Conservation (phyloP, 2,329 filamentous ascomycete species). For the Verruconis gallopava region DNA sequence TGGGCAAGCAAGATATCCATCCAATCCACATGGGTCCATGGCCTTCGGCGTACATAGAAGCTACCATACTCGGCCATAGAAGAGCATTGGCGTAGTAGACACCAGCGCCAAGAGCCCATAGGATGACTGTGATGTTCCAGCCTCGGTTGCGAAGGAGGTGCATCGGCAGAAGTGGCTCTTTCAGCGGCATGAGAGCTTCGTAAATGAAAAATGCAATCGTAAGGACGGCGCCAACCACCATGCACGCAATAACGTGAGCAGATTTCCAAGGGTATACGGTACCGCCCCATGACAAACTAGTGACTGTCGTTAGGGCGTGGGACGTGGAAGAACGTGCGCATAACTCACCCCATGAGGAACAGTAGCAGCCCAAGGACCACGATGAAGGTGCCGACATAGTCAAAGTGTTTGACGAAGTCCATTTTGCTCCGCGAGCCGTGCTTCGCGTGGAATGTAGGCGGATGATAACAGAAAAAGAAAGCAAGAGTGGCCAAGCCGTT, state of each 20-base stretch:
- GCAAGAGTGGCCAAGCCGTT: constrained; percentile 6
- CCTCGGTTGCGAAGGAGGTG: constrained; percentile 12
- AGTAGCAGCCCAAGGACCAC: constrained; percentile 30
- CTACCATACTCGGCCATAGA: constrained; percentile 15
- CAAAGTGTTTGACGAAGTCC: constrained; percentile 10
- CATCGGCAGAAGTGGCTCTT: constrained; percentile 15
- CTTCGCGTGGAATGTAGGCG: constrained; percentile 11
- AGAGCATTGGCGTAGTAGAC: constrained; percentile 15
- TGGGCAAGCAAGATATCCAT: constrained; percentile 13
- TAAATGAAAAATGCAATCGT: constrained; percentile 14
- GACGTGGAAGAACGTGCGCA: too few species aligned
- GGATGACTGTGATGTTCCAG: constrained; percentile 13
- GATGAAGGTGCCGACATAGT: constrained; percentile 33
- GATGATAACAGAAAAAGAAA: constrained; percentile 11
- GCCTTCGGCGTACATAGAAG: constrained; percentile 9
- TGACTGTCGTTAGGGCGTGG: too few species aligned
- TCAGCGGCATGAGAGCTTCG: constrained; percentile 14
- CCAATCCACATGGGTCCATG: constrained; percentile 14
- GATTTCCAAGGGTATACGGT: constrained; percentile 31
- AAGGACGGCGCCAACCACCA: constrained; percentile 12
- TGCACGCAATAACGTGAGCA: constrained; percentile 22
- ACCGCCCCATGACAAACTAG: constrained; percentile 33
- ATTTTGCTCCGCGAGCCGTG: constrained; percentile 8
- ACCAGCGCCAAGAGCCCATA: constrained; percentile 11
- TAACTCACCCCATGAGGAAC: constrained; percentile 32